Evolutionary conservation across 2,329 filamentous ascomycete genomes (phyloP).

Genomic region (Alternaria ethzedia): DNA sequence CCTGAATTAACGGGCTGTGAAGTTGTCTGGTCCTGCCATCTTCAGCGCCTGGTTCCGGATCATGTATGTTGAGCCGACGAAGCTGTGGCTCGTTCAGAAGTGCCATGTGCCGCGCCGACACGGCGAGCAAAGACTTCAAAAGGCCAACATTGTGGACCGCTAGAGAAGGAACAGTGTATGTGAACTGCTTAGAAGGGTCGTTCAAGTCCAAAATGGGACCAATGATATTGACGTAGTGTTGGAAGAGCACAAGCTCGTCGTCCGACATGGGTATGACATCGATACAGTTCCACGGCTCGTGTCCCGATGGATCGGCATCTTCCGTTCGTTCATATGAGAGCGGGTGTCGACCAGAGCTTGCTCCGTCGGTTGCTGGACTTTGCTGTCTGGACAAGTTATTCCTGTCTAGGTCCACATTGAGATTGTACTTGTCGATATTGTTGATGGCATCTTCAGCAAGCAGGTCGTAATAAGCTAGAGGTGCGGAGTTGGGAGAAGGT

Average conservation of each 20-base stretch:
- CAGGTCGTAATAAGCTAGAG: conserved; percentile 58
- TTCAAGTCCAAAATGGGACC: conserved; percentile 54
- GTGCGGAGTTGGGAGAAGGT: conserved; percentile 53
- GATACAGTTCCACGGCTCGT: conserved; percentile 35
- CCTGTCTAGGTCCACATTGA: conserved; percentile 41
- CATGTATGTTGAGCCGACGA: conserved; percentile 34
- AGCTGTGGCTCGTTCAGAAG: conserved; percentile 43
- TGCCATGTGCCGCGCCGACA: conserved; percentile 61
- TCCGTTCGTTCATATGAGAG: conserved; percentile 6
- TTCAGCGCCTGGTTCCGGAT: conserved; percentile 26
- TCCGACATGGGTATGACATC: conserved; percentile 38
- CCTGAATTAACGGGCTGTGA: conserved; percentile 46
- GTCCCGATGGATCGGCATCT: conserved; percentile 10
- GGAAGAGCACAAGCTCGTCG: conserved; percentile 49
- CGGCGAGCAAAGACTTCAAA: conserved; percentile 64
- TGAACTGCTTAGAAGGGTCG: conserved; percentile 50
- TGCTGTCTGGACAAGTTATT: conserved; percentile 32
- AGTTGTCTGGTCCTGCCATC: conserved; percentile 16
- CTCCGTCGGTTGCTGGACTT: conserved; percentile 28
- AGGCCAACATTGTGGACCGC: conserved; percentile 62
- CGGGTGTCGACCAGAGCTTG: conserved; percentile 22
- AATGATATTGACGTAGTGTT: conserved; percentile 48
- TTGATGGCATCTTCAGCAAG: conserved; percentile 54
- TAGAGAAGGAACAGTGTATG: conserved; percentile 40
- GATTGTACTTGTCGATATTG: conserved; percentile 42